Conservation (phyloP, 2,329 filamentous ascomycete species). For the Neonectria coccinea region DNA sequence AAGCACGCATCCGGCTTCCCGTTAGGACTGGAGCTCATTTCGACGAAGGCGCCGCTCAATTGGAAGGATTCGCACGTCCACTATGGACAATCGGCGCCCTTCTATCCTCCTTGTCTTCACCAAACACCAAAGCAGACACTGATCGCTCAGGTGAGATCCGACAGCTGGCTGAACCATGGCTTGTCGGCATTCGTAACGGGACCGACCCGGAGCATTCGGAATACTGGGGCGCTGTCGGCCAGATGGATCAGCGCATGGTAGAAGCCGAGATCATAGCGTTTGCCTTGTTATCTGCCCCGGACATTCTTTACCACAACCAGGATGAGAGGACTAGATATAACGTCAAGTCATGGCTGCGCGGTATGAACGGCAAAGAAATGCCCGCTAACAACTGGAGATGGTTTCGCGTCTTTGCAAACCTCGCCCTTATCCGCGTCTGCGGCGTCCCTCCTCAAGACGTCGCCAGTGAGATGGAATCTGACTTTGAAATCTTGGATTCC, state of each 20-base stretch:
- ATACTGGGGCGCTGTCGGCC: constrained; percentile 61
- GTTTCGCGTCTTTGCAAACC: constrained; percentile 64
- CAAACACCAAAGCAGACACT: background rate
- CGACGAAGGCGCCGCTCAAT: constrained; percentile 57
- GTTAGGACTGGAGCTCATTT: constrained; percentile 55
- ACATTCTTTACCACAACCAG: constrained; percentile 20
- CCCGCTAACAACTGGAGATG: constrained; percentile 64
- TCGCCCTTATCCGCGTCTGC: constrained; percentile 57
- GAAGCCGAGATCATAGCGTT: constrained; percentile 64
- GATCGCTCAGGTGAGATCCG: constrained; percentile 12
- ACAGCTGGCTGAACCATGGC: constrained; percentile 45
- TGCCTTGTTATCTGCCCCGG: constrained; percentile 58
- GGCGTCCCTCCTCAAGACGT: constrained; percentile 52
- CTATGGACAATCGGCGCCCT: constrained; percentile 51
- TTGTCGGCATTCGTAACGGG: constrained; percentile 48
- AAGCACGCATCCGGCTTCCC: constrained; percentile 53
- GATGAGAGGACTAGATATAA: constrained; percentile 51
- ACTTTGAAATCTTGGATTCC: constrained; percentile 57
- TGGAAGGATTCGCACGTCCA: constrained; percentile 59
- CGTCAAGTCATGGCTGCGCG: constrained; percentile 55
- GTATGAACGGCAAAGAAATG: constrained; percentile 58
- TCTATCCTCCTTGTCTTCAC: constrained; percentile 52
- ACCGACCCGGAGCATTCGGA: constrained; percentile 50
- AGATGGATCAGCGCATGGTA: constrained; percentile 65
- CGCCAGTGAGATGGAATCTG: constrained; percentile 52